Percentiles rank a stretch among this genome's conserved stretches.
Evolutionary conservation across 1,139 yeast species (phyloP).

Genomic region (Blastobotrys ciferrii): DNA sequence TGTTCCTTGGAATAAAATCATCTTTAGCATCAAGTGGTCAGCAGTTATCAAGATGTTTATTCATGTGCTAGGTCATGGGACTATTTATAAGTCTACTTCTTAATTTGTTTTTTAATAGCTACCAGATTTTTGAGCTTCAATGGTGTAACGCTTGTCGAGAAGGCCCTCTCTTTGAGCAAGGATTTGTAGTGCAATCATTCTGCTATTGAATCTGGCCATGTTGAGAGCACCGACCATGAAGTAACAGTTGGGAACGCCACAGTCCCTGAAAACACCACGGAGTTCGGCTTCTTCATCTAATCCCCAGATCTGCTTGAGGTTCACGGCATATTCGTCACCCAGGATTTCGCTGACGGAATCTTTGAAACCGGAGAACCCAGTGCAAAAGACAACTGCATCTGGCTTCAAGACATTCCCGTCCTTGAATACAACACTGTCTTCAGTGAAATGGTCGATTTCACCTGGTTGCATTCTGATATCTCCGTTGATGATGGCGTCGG

Average conservation of each 20-base stretch:
- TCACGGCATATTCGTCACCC: constrained; percentile 13
- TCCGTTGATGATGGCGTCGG: constrained; percentile 41
- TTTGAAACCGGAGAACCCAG: constrained; percentile 46
- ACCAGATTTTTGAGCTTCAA: constrained; percentile 18
- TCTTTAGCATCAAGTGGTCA: no score
- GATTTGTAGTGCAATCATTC: constrained; percentile 26
- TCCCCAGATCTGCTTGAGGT: constrained; percentile 25
- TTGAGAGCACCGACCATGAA: constrained; percentile 26
- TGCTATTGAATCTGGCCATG: constrained; percentile 23
- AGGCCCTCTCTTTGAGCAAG: constrained; percentile 24
- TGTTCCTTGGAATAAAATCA: no score
- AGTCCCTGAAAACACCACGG: constrained; percentile 20
- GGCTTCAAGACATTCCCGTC: constrained; percentile 41
- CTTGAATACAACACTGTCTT: constrained; percentile 40
- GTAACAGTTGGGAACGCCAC: constrained; percentile 24
- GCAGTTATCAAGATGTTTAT: no score
- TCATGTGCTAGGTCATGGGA: no score
- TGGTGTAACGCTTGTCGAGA: constrained; percentile 19
- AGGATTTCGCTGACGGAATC: constrained; percentile 40
- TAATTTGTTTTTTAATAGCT: no score
- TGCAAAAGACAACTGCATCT: constrained; percentile 45
- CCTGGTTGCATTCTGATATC: constrained; percentile 42
- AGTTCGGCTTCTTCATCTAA: constrained; percentile 27
- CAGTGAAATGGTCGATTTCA: constrained; percentile 37
- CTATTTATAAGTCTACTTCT: no score